These are phyloP conservation scores for Pseudotulostoma volvatum DNA, from an alignment of 495 filamentous ascomycete genomes.

Conservation along the genomic window DNA sequence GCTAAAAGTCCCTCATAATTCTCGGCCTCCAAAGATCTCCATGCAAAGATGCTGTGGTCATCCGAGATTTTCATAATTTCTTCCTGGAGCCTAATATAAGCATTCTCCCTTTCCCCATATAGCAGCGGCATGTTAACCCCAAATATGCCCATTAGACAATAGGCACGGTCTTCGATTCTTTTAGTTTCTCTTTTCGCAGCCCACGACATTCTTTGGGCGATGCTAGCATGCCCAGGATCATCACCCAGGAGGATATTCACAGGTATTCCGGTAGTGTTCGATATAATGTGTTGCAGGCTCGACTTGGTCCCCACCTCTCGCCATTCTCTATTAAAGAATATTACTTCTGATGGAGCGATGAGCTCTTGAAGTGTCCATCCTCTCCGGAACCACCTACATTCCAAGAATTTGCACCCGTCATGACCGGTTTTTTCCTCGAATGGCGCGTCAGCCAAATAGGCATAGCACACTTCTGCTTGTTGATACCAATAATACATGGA, in stretches of 20 bases:
- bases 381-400: slow-evolving; percentile 4
- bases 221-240: slow-evolving; percentile 3
- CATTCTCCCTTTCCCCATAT: slow-evolving; percentile 21
- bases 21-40: no score
- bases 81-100: slow-evolving; percentile 15
- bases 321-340: slow-evolving; percentile 12
- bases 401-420: not conserved
- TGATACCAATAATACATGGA: slow-evolving; percentile 21
- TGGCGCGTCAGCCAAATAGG: not conserved
- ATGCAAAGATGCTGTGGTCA: slow-evolving; percentile 12
- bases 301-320: slow-evolving; percentile 9
- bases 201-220: slow-evolving; percentile 19
- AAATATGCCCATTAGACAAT: slow-evolving; percentile 19
- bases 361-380: slow-evolving; percentile 9
- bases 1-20: no score
- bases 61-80: slow-evolving; percentile 12
- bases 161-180: slow-evolving; percentile 17
- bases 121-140: slow-evolving; percentile 19
- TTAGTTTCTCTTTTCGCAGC: slow-evolving; percentile 14
- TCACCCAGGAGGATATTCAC: slow-evolving; percentile 2
- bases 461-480: slow-evolving; percentile 1
- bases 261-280: slow-evolving; percentile 9
- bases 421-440: no score
- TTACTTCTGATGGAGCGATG: slow-evolving; percentile 5
- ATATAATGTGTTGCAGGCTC: slow-evolving; percentile 3